These are phyloP conservation scores for Trichoderma sp. DNA, from an alignment of 2,329 filamentous ascomycete species.

Conservation along the genomic window DNA sequence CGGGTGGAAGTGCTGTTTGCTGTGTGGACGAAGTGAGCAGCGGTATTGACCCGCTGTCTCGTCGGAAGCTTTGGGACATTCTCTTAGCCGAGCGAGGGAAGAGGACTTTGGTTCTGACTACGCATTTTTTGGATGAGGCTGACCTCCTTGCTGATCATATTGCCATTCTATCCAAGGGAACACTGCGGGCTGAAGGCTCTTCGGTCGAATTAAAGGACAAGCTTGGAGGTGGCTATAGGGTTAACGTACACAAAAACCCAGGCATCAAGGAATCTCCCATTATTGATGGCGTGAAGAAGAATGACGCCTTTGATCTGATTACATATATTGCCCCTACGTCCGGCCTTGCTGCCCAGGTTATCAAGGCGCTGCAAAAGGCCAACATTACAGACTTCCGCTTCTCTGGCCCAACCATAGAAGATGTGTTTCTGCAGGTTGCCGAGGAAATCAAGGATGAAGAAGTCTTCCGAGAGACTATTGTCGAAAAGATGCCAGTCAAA, in stretches of 20 bases:
- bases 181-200: conserved; percentile 77
- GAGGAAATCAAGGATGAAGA: conserved; percentile 70
- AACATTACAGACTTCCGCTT: conserved; percentile 79
- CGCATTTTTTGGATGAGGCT: conserved; percentile 92
- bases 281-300: conserved; percentile 58
- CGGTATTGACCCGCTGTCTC: conserved; percentile 81
- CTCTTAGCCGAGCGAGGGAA: conserved; percentile 79
- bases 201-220: conserved; percentile 83
- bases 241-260: conserved; percentile 67
- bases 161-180: conserved; percentile 81
- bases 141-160: conserved; percentile 89
- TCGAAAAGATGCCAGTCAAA: conserved; percentile 32
- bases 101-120: conserved; percentile 84
- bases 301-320: conserved; percentile 67
- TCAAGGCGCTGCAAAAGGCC: conserved; percentile 65
- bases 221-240: conserved; percentile 80
- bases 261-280: conserved; percentile 50
- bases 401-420: conserved; percentile 86
- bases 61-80: conserved; percentile 93
- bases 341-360: conserved; percentile 68
- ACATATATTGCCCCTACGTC: conserved; percentile 74
- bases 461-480: conserved; percentile 29
- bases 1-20: conserved; percentile 82
- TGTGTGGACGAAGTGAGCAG: conserved; percentile 91
- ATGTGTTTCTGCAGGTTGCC: conserved; percentile 84